Conservation (phyloP, 371 early-diverging fungal species). For the Catenaria anguillulae region DNA sequence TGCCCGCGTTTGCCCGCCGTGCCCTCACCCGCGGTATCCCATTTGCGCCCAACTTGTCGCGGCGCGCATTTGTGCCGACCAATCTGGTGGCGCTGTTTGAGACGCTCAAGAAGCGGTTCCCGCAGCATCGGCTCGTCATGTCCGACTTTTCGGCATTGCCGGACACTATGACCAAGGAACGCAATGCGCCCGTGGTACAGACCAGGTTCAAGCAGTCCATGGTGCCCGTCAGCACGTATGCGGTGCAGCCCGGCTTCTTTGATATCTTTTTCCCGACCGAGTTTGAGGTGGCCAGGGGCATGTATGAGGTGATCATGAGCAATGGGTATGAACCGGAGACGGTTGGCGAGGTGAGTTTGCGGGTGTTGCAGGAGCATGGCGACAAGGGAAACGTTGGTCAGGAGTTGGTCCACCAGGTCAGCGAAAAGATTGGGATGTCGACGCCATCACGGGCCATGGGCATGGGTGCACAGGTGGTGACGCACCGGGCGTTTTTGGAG, state of each 20-base stretch:
- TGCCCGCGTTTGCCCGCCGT: conserved; percentile 20
- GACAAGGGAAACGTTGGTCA: background rate
- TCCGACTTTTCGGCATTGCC: conserved; percentile 76
- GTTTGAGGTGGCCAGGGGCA: conserved; percentile 61
- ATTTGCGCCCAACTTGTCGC: conserved; percentile 66
- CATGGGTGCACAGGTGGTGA: too few relatives aligned
- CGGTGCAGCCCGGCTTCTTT: conserved; percentile 92
- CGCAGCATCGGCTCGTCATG: conserved; percentile 71
- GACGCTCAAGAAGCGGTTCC: conserved; percentile 57
- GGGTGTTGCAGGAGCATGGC: background rate
- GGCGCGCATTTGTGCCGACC: conserved; percentile 83
- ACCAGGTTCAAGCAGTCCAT: conserved; percentile 72
- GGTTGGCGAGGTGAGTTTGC: background rate
- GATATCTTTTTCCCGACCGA: conserved; percentile 96
- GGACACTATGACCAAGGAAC: conserved; percentile 49
- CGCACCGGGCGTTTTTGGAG: conserved; percentile 63
- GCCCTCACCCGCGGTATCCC: conserved; percentile 51
- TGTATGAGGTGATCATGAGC: conserved; percentile 45
- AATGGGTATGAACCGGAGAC: conserved; percentile 15
- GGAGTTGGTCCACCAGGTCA: background rate
- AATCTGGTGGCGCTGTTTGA: conserved; percentile 59
- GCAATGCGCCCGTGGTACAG: conserved; percentile 88
- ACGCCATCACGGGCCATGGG: too few relatives aligned
- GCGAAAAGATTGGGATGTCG: too few relatives aligned
- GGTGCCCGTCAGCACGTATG: conserved; percentile 85